Evolutionary conservation across 345 rosid species (phyloP), one percentile per base, ranked within the genome.

Genomic region (Gossypium arboreum): DNA sequence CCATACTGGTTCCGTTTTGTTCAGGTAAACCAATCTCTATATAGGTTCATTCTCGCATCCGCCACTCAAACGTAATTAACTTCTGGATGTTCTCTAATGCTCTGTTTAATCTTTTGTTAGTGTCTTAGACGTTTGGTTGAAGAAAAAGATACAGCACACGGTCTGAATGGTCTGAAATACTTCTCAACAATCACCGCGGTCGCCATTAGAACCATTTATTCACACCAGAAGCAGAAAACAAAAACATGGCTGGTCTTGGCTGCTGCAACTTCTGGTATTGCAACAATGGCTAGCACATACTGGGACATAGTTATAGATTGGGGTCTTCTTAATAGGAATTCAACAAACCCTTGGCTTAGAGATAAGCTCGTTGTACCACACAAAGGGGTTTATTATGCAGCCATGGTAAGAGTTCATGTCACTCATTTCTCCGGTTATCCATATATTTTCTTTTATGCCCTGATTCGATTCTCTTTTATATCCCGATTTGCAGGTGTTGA

Each of bases 271-370:
- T 88, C 97, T 20, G 84, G 61, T 64, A 56, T 86, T 65, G 92
- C 93, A 39, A 90, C 91, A 1, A 22, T 89, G 50, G 45, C 72
- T 71, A 83, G 68, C 48, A 85, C 90, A 16, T 88, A 89, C 18
- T 90, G 98, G 97, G 98, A 91, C 73, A 73, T 93, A 55, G 90
- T 85, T 58, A 78, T 77, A 9, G 97, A 91, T 45, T 90, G 98
- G 97, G 98, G 97, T 70, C 94, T 91, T 65, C 82, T 93, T 77
- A 74, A 73, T 62, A 65, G 84, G 43, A 66, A 85, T 77, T 86
- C 97, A 9, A 84, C 60, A 22, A 93, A 93, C 82, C 88, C 88
- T 22, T 93, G 94, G 93, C 80, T 93, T 62, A 88, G 98, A 81
- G 98, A 93, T 61, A 90, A 91, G 78, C 93, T 93, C 50, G 43